Percentiles rank a stretch among this genome's conserved stretches.
Evolutionary conservation across 2,329 filamentous ascomycete species (phyloP).

Genomic region (Talaromyces islandicus): DNA sequence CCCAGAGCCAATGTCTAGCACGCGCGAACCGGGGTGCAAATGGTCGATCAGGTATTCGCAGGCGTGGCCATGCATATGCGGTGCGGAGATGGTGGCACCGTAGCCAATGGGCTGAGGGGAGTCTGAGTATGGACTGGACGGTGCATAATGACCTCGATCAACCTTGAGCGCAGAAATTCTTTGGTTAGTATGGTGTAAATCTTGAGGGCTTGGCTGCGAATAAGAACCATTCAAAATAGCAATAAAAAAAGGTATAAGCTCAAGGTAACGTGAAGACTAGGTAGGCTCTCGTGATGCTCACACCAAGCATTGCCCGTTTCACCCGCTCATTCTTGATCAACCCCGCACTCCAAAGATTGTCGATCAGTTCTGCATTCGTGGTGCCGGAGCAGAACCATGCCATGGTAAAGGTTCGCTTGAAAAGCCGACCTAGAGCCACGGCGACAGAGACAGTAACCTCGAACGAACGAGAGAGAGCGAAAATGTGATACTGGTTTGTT

Average conservation of each 20-base stretch:
- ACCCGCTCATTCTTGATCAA: constrained; percentile 69
- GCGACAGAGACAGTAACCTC: neutral
- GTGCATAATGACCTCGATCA: constrained; percentile 80
- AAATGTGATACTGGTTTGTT: neutral
- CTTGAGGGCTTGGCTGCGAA: neutral
- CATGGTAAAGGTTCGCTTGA: constrained; percentile 49
- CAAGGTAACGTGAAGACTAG: neutral
- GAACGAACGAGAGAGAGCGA: neutral
- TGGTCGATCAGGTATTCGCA: constrained; percentile 56
- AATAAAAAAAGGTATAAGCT: neutral
- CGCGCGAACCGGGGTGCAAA: constrained; percentile 49
- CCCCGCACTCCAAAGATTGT: constrained; percentile 66
- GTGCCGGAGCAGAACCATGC: constrained; percentile 80
- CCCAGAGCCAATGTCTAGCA: constrained; percentile 70
- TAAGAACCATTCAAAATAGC: neutral
- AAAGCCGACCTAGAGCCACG: constrained; percentile 9
- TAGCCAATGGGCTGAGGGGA: constrained; percentile 64
- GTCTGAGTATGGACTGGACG: constrained; percentile 65
- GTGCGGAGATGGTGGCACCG: constrained; percentile 64
- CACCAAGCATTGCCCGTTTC: constrained; percentile 71
- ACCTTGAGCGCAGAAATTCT: constrained; percentile 50
- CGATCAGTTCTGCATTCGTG: constrained; percentile 68
- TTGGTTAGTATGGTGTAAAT: neutral
- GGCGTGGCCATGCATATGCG: constrained; percentile 66
- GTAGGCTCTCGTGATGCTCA: constrained; percentile 30